Conservation (phyloP, 805 yeast species). For the Wickerhamomyces strasburgensis region DNA sequence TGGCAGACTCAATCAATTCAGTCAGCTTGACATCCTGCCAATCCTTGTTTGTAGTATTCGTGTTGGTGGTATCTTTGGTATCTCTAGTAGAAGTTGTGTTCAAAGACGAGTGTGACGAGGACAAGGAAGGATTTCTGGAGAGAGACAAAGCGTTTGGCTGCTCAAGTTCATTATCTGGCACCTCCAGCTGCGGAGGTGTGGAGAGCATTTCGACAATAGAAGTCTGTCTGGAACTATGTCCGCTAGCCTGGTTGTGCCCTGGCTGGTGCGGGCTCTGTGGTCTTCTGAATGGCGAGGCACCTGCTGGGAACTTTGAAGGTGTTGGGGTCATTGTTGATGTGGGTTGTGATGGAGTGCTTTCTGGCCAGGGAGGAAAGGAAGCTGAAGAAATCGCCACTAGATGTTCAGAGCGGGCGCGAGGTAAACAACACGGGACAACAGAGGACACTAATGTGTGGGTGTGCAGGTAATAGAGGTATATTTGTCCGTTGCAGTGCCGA, state of each 20-base stretch:
- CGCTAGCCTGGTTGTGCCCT: slow-evolving; percentile 7
- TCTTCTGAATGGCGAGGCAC: slow-evolving; percentile 30
- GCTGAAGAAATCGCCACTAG: too few species aligned
- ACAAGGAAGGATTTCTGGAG: slow-evolving; percentile 24
- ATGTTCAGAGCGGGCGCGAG: too few species aligned
- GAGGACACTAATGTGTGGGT: too few species aligned
- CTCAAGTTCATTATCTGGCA: slow-evolving; percentile 9
- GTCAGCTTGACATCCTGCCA: slow-evolving; percentile 71
- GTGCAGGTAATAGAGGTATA: too few species aligned
- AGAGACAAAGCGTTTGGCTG: slow-evolving; percentile 11
- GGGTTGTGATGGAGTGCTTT: slow-evolving; percentile 1
- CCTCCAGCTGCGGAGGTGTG: slow-evolving; percentile 65
- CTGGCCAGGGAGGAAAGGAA: too few species aligned
- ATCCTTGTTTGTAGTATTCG: slow-evolving; percentile 38
- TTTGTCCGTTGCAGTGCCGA: too few species aligned
- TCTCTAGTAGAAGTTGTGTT: slow-evolving; percentile 71
- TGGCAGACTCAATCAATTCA: slow-evolving; percentile 74
- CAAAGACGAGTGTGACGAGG: slow-evolving; percentile 48
- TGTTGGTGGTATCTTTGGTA: slow-evolving; percentile 50
- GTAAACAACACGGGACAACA: too few species aligned
- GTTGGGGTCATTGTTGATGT: slow-evolving; percentile 16
- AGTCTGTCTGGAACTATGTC: slow-evolving; percentile 42
- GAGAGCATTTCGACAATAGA: slow-evolving; percentile 72
- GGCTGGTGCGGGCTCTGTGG: slow-evolving; percentile 22
- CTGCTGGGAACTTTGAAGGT: slow-evolving; percentile 30